Percentiles rank a stretch among this genome's conserved stretches.
These are phyloP conservation scores for Lagerstroemia speciosa DNA, from an alignment of 345 rosid species.

Conservation along the genomic window DNA sequence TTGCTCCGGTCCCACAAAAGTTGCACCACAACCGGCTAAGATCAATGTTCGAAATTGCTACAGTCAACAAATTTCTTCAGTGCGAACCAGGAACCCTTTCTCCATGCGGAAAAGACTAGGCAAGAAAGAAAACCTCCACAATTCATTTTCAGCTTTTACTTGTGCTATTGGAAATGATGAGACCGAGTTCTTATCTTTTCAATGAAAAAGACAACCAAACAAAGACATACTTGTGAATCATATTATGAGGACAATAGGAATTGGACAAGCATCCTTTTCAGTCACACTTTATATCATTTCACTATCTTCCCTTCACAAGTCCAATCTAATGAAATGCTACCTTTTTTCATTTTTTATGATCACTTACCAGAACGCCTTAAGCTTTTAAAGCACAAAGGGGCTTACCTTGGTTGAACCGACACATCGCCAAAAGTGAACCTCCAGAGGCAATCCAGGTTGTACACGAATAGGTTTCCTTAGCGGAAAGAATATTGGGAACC, in stretches of 20 bases:
- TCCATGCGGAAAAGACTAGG: too few relatives aligned
- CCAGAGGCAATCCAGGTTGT: slow-evolving; percentile 48
- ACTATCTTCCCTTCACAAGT: background rate
- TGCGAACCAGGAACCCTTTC: too few relatives aligned
- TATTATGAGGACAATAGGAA: background rate
- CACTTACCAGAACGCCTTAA: background rate
- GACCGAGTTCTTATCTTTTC: background rate
- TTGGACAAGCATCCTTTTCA: background rate
- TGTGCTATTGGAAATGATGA: background rate
- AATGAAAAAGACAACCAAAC: background rate
- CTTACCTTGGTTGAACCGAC: slow-evolving; percentile 74
- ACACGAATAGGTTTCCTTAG: slow-evolving; percentile 65
- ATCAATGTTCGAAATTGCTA: background rate
- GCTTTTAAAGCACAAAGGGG: background rate
- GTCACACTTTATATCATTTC: background rate
- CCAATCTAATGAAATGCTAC: background rate
- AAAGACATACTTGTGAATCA: background rate
- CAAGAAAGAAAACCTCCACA: background rate
- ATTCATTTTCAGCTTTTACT: background rate
- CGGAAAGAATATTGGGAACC: slow-evolving; percentile 97
- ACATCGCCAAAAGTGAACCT: slow-evolving; percentile 93
- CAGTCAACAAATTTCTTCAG: too few relatives aligned
- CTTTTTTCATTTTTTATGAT: background rate
- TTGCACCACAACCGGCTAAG: background rate
- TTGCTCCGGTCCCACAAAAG: background rate